Conservation (phyloP, 805 yeast genomes). For the Candida dendrica region DNA sequence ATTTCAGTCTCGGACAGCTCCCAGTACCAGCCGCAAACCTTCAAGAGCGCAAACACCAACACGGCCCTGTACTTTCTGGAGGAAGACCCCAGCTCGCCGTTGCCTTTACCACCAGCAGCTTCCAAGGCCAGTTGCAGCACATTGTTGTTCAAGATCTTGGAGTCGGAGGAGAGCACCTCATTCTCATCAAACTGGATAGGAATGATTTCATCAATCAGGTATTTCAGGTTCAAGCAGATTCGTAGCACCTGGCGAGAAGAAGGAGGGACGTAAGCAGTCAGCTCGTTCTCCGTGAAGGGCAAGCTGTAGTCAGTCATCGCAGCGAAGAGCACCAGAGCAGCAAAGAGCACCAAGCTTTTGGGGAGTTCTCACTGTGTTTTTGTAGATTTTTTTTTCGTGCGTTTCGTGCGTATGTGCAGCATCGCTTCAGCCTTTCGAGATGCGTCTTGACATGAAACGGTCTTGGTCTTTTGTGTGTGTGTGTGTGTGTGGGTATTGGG, state of each 20-base stretch:
- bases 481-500: too few relatives aligned
- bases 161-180: constrained; percentile 46
- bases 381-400: too few relatives aligned
- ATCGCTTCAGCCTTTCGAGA: too few relatives aligned
- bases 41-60: constrained; percentile 61
- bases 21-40: constrained; percentile 76
- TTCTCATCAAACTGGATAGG: constrained; percentile 54
- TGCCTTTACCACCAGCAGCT: constrained; percentile 78
- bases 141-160: constrained; percentile 49
- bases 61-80: constrained; percentile 60
- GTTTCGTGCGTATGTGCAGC: too few relatives aligned
- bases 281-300: constrained; percentile 16
- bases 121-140: constrained; percentile 54
- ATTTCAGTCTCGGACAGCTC: constrained; percentile 51
- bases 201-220: constrained; percentile 61
- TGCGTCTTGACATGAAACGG: too few relatives aligned
- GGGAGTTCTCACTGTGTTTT: too few relatives aligned
- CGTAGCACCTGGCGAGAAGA: constrained; percentile 61
- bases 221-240: constrained; percentile 67
- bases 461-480: too few relatives aligned
- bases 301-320: constrained; percentile 1
- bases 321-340: too few relatives aligned
- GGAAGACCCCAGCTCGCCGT: constrained; percentile 46
- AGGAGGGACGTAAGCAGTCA: constrained; percentile 29
- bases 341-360: too few relatives aligned